Conservation (phyloP, 257 asterid species). For the Cruciata laevipes region DNA sequence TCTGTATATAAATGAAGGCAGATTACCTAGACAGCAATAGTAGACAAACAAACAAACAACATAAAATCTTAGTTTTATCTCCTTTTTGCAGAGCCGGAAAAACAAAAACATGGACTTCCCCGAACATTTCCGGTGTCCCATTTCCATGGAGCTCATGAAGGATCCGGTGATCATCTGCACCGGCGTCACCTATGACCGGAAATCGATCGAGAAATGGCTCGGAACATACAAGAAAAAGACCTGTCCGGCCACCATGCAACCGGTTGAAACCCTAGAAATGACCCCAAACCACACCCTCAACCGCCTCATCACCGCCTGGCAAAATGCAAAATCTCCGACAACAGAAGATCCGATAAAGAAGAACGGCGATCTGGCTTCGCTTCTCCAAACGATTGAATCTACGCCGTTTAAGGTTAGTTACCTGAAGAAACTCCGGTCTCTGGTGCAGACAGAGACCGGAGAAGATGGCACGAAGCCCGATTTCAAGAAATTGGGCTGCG, state of each 20-base stretch:
- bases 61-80: not conserved
- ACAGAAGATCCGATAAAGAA: constrained; percentile 26
- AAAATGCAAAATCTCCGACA: constrained; percentile 5
- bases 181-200: constrained; percentile 80
- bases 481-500: constrained; percentile 51
- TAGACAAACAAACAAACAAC: not conserved
- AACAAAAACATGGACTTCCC: constrained; percentile 42
- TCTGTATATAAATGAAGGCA: constrained; percentile 2
- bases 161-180: constrained; percentile 83
- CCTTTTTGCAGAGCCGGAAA: not conserved
- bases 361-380: constrained; percentile 39
- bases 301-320: constrained; percentile 58
- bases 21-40: not conserved
- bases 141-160: constrained; percentile 87
- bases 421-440: constrained; percentile 36
- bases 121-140: constrained; percentile 75
- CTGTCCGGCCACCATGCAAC: constrained; percentile 87
- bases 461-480: constrained; percentile 43
- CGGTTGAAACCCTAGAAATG: constrained; percentile 29
- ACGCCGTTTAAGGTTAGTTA: constrained; percentile 70
- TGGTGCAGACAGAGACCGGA: constrained; percentile 33
- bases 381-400: constrained; percentile 43
- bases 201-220: constrained; percentile 72
- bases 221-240: constrained; percentile 48
- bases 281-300: constrained; percentile 82